phyloP scores from a whole-genome alignment of 2,329 filamentous ascomycete genomes.

The Chalara sp. region DNA sequence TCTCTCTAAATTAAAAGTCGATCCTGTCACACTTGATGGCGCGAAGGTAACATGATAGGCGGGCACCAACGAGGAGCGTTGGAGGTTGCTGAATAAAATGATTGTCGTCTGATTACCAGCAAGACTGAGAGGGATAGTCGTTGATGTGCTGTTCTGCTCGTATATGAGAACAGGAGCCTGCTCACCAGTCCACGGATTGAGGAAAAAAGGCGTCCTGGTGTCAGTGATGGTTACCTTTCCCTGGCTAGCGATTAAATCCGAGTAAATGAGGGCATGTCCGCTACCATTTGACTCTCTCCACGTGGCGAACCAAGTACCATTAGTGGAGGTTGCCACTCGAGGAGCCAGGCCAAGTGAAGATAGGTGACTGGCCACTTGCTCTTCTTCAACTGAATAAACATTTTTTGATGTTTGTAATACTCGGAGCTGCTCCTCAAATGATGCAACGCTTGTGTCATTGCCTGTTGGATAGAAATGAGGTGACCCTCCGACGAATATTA shows the following conservation, averaged over 20 bases:
- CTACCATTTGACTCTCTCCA: background rate
- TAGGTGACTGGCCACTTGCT: background rate
- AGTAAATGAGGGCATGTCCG: too few relatives aligned
- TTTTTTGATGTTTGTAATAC: background rate
- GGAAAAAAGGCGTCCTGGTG: conserved; percentile 29
- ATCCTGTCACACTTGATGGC: too few relatives aligned
- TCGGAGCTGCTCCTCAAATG: background rate
- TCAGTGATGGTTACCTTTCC: conserved; percentile 25
- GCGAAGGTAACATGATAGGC: too few relatives aligned
- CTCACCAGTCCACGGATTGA: conserved; percentile 37
- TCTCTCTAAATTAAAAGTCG: too few relatives aligned
- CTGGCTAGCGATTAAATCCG: conserved; percentile 1
- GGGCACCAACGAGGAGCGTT: too few relatives aligned
- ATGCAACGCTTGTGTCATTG: too few relatives aligned
- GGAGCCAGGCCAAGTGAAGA: background rate
- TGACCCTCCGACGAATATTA: background rate
- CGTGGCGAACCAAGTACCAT: background rate
- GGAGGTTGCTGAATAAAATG: conserved; percentile 12
- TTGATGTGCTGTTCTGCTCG: conserved; percentile 19
- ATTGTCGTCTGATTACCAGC: conserved; percentile 34
- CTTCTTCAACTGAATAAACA: background rate
- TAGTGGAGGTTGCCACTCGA: background rate
- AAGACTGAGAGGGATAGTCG: conserved; percentile 29
- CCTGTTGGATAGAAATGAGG: background rate
- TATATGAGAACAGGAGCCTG: conserved; percentile 28